phyloP scores from a whole-genome alignment of 257 asterid species.

The Anisodus acutangulus region DNA sequence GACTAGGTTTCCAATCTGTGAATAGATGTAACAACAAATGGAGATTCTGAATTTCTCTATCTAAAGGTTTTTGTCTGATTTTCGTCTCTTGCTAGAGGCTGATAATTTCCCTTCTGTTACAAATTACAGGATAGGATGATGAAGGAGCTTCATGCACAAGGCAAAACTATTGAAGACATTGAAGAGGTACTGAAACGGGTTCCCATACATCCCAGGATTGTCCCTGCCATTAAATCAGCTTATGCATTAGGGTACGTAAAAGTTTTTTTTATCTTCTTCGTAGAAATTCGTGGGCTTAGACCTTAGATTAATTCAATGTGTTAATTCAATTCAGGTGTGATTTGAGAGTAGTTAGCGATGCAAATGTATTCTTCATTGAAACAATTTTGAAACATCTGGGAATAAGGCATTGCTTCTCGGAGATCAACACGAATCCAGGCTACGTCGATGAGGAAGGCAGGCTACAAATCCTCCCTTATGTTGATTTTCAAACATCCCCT shows the following conservation, averaged over 20 bases:
- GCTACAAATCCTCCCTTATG: conserved; percentile 36
- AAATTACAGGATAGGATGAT: conserved; percentile 45
- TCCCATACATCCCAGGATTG: conserved; percentile 47
- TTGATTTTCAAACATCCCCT: conserved; percentile 36
- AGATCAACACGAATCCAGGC: conserved; percentile 34
- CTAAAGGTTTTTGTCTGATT: no score
- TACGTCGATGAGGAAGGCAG: conserved; percentile 34
- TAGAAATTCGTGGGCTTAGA: not conserved
- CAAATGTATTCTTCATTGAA: conserved; percentile 35
- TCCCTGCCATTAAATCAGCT: conserved; percentile 51
- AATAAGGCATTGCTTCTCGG: conserved; percentile 30
- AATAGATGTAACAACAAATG: no score
- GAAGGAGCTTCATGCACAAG: conserved; percentile 47
- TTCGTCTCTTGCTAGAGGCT: no score
- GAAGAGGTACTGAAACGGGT: conserved; percentile 47
- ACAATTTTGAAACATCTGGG: conserved; percentile 36
- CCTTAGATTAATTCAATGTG: not conserved
- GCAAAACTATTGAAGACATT: conserved; percentile 48
- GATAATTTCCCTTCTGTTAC: not conserved
- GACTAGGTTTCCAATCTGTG: no score
- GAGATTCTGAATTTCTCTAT: no score
- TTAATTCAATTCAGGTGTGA: conserved; percentile 37
- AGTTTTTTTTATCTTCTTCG: not conserved
- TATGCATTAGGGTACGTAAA: conserved; percentile 48
- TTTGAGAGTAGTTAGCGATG: conserved; percentile 38